Conservation (phyloP, 768 basidiomycete species). For the Roridomyces roridus region DNA sequence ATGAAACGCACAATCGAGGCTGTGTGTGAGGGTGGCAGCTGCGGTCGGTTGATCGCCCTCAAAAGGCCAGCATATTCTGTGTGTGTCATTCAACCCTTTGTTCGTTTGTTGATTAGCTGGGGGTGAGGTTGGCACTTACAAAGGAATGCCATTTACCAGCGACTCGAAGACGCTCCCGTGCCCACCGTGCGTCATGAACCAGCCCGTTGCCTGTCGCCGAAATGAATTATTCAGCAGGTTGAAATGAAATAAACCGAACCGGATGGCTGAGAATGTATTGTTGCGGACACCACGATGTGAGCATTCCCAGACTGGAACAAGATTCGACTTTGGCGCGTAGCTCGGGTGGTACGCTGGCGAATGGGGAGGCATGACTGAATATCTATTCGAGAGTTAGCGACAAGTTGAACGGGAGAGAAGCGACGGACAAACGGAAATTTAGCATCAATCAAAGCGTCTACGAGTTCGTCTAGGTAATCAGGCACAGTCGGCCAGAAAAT, state of each 20-base stretch:
- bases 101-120: no score
- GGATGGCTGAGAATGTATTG: constrained; percentile 30
- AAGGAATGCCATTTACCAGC: constrained; percentile 25
- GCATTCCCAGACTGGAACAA: constrained; percentile 23
- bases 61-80: constrained; percentile 32
- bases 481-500: constrained; percentile 22
- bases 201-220: constrained; percentile 30
- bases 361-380: constrained; percentile 25
- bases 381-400: not conserved
- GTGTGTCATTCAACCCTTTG: not conserved
- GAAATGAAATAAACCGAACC: constrained; percentile 3
- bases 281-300: constrained; percentile 28
- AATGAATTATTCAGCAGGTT: not conserved
- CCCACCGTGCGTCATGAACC: constrained; percentile 30
- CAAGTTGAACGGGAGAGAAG: not conserved
- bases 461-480: constrained; percentile 11
- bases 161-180: constrained; percentile 31
- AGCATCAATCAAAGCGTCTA: constrained; percentile 23
- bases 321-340: constrained; percentile 18
- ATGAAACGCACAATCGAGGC: constrained; percentile 27
- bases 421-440: constrained; percentile 25
- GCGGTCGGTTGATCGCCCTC: constrained; percentile 27
- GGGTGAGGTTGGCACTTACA: constrained; percentile 22
- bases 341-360: constrained; percentile 8
- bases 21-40: constrained; percentile 20